Base-by-base conservation (phyloP, 2,329 filamentous ascomycete species). In the Xylariaceae sp. region DNA sequence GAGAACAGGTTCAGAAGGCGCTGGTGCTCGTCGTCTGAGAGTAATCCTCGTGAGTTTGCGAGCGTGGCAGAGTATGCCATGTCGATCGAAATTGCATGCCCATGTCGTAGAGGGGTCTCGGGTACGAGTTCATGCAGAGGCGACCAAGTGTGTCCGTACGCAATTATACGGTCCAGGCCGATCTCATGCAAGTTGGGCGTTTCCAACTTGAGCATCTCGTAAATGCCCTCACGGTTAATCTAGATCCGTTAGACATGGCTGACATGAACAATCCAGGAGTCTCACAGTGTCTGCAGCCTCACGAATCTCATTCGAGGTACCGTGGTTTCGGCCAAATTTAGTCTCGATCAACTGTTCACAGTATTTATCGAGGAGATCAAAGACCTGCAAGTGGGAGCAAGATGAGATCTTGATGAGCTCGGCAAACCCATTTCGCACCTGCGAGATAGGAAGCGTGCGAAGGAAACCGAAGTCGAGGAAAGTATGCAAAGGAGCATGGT, bases 341-440 rank as follows among this genome's bases (percentile, higher is more conserved):
- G 80, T 81, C 17, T 72, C 67, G 57, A 89, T 87, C 17, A 89
- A 67, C 58, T 83, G 70, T 72, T 87, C 85, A 60, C 84, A 87
- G 67, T 82, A 83, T 60, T 81, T 76, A 66, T 89, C 84, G 6
- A 89, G 74, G 40, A 87, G 66, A 52, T 87, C 74, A 61, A 87
- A 87, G 0, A 85, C 87, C 15, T 75, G 69, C 18, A 80, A 69
- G 62, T 88, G 82, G 12, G 83, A 82, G 62, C 85, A 88, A 1
- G 82, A 85, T 0, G 83, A 86, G 57, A 89, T 89, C 71, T 89
- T 89, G 72, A 89, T 87, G 56, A 89, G 66, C 70, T 89, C 86
- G 17, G 85, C 85, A 55, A 89, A 88, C 0, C 85, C 85, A 53
- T 89, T 88, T 49, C 85, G 76, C 62, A 89, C 83, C 65, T 89